These are phyloP conservation scores for Penicillium desertorum DNA, from an alignment of 495 filamentous ascomycete species.

Conservation along the genomic window DNA sequence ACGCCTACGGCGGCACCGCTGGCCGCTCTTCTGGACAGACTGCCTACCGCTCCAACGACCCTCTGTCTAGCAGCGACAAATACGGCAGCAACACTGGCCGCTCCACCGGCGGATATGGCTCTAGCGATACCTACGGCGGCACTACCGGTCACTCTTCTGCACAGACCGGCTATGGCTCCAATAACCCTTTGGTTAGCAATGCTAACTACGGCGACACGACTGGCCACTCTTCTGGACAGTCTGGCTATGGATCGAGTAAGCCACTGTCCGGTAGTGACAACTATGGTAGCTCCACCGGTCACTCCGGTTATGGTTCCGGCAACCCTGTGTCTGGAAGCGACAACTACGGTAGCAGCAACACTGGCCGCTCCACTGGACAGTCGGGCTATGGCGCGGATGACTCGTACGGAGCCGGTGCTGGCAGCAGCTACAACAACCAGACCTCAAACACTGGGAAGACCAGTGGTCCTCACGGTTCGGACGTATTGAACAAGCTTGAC, in stretches of 20 bases:
- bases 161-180: constrained; percentile 3
- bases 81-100: too few species aligned
- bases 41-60: constrained; percentile 3
- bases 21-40: constrained; percentile 6
- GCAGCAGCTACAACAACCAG: constrained; percentile 31
- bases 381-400: constrained; percentile 24
- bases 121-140: background rate
- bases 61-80: too few species aligned
- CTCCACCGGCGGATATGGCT: too few species aligned
- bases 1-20: background rate
- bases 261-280: constrained; percentile 7
- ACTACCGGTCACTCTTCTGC: background rate
- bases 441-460: constrained; percentile 11
- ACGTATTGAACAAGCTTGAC: constrained; percentile 49
- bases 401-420: constrained; percentile 19
- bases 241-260: too few species aligned
- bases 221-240: too few species aligned
- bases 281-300: constrained; percentile 13
- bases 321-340: background rate
- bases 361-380: constrained; percentile 7
- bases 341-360: constrained; percentile 12
- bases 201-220: too few species aligned
- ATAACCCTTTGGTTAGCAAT: background rate
- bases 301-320: constrained; percentile 15
- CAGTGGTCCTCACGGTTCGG: constrained; percentile 35